Conservation (phyloP, 75 land plant species). For the Cupressus sempervirens region DNA sequence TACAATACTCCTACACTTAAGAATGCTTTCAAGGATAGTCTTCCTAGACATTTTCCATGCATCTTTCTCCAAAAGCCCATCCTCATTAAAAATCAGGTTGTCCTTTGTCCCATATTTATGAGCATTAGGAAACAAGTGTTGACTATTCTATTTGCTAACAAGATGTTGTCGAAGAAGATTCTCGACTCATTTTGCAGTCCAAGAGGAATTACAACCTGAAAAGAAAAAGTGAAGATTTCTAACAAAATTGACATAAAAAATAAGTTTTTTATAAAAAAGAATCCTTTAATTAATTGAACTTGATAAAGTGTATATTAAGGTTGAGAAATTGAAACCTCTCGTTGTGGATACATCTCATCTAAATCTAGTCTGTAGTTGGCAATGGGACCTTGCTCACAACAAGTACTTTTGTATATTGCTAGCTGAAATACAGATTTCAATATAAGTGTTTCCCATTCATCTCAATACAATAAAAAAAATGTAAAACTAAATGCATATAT, state of each 20-base stretch:
- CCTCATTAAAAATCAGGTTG: slow-evolving; percentile 39
- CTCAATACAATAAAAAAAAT: not conserved
- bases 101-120: slow-evolving; percentile 37
- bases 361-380: slow-evolving; percentile 86
- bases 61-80: slow-evolving; percentile 41
- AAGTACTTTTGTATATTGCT: slow-evolving; percentile 49
- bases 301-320: not conserved
- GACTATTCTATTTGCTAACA: slow-evolving; percentile 22
- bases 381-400: slow-evolving; percentile 81
- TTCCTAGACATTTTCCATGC: slow-evolving; percentile 26
- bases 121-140: slow-evolving; percentile 6
- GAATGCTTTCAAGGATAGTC: slow-evolving; percentile 34
- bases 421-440: slow-evolving; percentile 33
- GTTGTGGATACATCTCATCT: slow-evolving; percentile 72
- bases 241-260: not conserved
- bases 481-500: not conserved
- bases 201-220: slow-evolving; percentile 47
- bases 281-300: not conserved
- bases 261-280: too few species aligned
- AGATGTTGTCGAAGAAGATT: slow-evolving; percentile 31
- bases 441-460: not conserved
- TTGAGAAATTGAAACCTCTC: slow-evolving; percentile 49
- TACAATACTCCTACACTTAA: slow-evolving; percentile 45
- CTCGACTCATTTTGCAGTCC: slow-evolving; percentile 46
- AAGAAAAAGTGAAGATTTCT: not conserved